Conservation (phyloP, 1,284 basidiomycete species). For the Ganoderma lucidum region DNA sequence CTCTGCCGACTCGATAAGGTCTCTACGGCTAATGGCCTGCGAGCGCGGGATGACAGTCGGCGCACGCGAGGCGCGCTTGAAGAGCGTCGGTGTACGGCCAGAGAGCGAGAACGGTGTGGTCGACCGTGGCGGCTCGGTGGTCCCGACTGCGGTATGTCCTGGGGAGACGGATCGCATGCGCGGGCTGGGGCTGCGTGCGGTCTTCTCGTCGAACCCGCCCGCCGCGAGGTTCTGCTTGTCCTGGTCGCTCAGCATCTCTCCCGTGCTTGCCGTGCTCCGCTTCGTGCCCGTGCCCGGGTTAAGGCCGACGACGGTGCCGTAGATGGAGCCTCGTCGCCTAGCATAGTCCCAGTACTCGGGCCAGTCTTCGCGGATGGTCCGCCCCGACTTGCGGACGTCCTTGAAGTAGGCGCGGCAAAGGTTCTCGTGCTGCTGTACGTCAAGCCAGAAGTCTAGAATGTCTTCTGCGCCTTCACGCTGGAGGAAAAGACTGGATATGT, state of each 20-base stretch:
- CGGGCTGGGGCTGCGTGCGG: conserved; percentile 60
- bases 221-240: conserved; percentile 67
- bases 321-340: conserved; percentile 86
- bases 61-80: conserved; percentile 82
- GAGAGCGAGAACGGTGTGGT: conserved; percentile 82
- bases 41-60: conserved; percentile 91
- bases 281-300: conserved; percentile 62
- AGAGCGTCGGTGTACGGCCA: conserved; percentile 74
- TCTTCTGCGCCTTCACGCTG: conserved; percentile 96
- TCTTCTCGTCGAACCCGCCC: conserved; percentile 54
- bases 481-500: conserved; percentile 73
- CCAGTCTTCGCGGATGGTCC: conserved; percentile 94
- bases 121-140: conserved; percentile 60
- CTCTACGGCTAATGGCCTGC: conserved; percentile 87
- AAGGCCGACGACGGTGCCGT: conserved; percentile 89
- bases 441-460: conserved; percentile 98
- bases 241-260: conserved; percentile 68
- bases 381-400: conserved; percentile 93
- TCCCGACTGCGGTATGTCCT: conserved; percentile 43
- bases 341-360: conserved; percentile 96
- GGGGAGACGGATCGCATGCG: conserved; percentile 55
- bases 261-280: conserved; percentile 78
- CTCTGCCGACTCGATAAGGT: conserved; percentile 93
- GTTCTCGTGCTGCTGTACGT: conserved; percentile 99
- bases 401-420: conserved; percentile 99